Base-by-base conservation (phyloP, 2,329 filamentous ascomycete species). In the Chaetomiaceae sp. region DNA sequence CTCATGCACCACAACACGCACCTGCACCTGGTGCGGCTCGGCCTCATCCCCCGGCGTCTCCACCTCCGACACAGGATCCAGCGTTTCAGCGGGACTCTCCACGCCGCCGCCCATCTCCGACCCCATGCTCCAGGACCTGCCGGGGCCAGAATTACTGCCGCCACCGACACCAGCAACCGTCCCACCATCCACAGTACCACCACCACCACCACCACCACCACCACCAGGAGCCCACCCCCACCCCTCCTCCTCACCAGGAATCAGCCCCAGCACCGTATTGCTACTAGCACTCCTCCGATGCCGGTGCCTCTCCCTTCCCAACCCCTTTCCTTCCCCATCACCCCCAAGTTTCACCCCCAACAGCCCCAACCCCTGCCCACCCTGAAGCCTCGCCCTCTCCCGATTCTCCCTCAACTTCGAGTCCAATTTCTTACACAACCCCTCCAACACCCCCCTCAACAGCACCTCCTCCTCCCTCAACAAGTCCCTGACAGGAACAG, bases 81-180 rank as follows among this genome's bases (percentile, higher is more conserved):
- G 49, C 29, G 58, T 61, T 31, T 64, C 63, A 2, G 61, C 56
- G 14, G 63, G 59, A 34, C 59, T 63, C 36, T 59, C 62, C 29
- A 57, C 36, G 23, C 60, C 58, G 19, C 59, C 55, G 34, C 40
- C 50, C 19, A 37, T 22, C 29, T 47, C 43, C 20, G 50, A 47
- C 11, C 22, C 42, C 2, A 29, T 47, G 43, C 42, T 47, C 27
- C 43, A 36, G 12, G 44, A 47, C 44, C 36, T 23, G 27, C 42
- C 38, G 3, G 48, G 33, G 6, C 14, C 37, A n/a, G n/a, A n/a
- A n/a, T n/a, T n/a, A n/a, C n/a, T n/a, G 9, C 25, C 25, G 6
- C 4, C n/a, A 4, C 33, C 46, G n/a, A 20, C 29, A 3, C 6
- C n/a, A 3, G 29, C 29, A 22, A 45, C n/a, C n/a, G n/a, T 25